Evolutionary conservation across 441 rosid genomes (phyloP).

Genomic region (Gossypium schwendimanii): DNA sequence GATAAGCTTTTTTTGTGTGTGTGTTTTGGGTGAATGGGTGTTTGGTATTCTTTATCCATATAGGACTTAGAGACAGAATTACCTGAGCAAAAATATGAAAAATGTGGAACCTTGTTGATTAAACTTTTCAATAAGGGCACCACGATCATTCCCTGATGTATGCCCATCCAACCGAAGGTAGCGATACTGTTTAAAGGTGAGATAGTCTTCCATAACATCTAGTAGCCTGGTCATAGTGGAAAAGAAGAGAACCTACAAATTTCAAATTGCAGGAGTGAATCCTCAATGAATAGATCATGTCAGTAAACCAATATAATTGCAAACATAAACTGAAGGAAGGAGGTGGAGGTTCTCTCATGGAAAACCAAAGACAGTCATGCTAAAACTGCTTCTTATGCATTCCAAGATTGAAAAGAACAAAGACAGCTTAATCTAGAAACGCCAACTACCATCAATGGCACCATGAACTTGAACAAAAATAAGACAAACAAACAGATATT

Average conservation of each 20-base stretch:
- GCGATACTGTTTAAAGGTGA: slow-evolving; percentile 53
- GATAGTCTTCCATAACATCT: slow-evolving; percentile 95
- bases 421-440: neutral
- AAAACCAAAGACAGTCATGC: neutral
- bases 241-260: slow-evolving; percentile 79
- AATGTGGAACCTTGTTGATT: slow-evolving; percentile 63
- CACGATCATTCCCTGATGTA: slow-evolving; percentile 90
- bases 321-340: neutral
- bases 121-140: slow-evolving; percentile 70
- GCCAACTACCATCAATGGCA: neutral
- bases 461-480: neutral
- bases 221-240: slow-evolving; percentile 97
- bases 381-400: neutral
- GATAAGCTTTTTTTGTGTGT: neutral
- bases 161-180: slow-evolving; percentile 95
- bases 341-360: neutral
- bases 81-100: slow-evolving; percentile 92
- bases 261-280: slow-evolving; percentile 15
- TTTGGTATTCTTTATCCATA: neutral
- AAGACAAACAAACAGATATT: neutral
- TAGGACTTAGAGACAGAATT: slow-evolving; percentile 8
- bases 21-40: neutral
- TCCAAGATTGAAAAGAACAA: neutral
- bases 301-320: neutral
- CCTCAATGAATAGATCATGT: neutral